phyloP scores from a whole-genome alignment of 192 early-diverging fungal genomes.

The Mortierella claussenii region DNA sequence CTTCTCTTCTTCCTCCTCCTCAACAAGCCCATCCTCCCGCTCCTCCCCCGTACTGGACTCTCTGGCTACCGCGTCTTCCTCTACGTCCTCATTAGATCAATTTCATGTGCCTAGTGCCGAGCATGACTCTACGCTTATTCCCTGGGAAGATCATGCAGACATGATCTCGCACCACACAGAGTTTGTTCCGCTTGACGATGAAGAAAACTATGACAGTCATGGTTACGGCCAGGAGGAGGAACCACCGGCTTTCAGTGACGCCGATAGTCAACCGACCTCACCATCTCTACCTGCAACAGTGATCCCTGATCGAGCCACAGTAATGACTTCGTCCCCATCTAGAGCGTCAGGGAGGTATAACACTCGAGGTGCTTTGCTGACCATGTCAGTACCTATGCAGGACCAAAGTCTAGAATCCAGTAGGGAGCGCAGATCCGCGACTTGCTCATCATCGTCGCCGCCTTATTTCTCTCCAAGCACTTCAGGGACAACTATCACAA shows the following conservation, averaged over 20 bases:
- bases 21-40: not conserved
- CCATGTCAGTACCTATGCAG: not conserved
- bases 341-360: not conserved
- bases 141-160: constrained; percentile 10
- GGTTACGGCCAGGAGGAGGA: not conserved
- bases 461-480: constrained; percentile 3
- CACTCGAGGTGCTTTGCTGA: not conserved
- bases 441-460: not conserved
- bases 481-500: not conserved
- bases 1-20: not conserved
- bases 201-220: constrained; percentile 12
- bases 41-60: not conserved
- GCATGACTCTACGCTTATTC: constrained; percentile 7
- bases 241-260: not conserved
- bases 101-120: not conserved
- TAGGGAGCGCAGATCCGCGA: not conserved
- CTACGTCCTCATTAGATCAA: constrained; percentile 6
- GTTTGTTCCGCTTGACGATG: constrained; percentile 23
- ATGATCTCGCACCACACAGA: constrained; percentile 11
- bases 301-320: not conserved
- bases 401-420: too few species aligned
- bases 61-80: not conserved
- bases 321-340: not conserved
- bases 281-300: not conserved
- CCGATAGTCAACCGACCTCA: constrained; percentile 7